Base-by-base conservation (phyloP, 495 filamentous ascomycete genomes). In the Corynascus novoguineensis region DNA sequence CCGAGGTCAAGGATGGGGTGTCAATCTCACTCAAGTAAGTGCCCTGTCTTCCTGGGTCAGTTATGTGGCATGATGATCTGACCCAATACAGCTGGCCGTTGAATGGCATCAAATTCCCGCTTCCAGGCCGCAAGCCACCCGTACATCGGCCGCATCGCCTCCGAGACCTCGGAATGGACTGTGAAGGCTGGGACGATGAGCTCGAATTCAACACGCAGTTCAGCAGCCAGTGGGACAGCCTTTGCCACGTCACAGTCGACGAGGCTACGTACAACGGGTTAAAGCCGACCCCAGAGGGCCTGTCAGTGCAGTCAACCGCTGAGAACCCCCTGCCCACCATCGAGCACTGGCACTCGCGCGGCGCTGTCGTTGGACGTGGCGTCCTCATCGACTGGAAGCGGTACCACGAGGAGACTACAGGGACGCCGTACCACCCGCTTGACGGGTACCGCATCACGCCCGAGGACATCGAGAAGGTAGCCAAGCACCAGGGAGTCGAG, bases 221-320 rank as follows among this genome's bases (percentile, higher is more conserved):
- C 61, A 81, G 81, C 25, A 86, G 83, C 4, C 88, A 92, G 69
- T 90, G 88, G 88, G 88, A 92, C 63, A 84, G 85, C 19, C 76
- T 90, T n/a, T 74, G 84, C 46, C 86, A 89, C 68, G 35, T 63
- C 50, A 56, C 53, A 34, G 38, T 15, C 1, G 71, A 75, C 2
- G 73, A 71, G 12, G 60, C 65, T 21, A 71, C 78, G 15, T 86
- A 86, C 63, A 87, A 87, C 63, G 79, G 78, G 14, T 58, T 64
- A 41, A 21, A 58, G 50, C 69, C 72, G 21, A 71, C 64, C 15
- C 61, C 65, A 29, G 64, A 64, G 11, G 57, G 64, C 3, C 57
- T 74, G 3, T 38, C 63, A 9, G 66, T 53, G 1, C 10, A 57
- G 1, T 55, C 56, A 28, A 71, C 71, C 7, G 60, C 55, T 3